phyloP scores from a whole-genome alignment of 176 grass and related monocot genomes.

The Canna indica region DNA sequence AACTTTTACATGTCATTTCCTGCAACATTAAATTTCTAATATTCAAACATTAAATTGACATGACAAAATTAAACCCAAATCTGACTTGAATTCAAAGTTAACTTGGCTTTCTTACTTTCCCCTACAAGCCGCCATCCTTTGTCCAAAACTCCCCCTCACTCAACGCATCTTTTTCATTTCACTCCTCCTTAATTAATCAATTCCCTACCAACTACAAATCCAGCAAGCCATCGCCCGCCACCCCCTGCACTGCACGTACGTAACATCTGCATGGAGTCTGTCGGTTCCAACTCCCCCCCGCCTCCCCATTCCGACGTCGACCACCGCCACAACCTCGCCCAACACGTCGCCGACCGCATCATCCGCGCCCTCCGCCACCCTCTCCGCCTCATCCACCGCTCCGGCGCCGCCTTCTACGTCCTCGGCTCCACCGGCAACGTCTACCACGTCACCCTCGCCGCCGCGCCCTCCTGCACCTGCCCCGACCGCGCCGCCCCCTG shows the following conservation, averaged over 20 bases:
- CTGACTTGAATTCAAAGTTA: not conserved
- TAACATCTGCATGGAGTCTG: not conserved
- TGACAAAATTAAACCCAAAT: too few relatives aligned
- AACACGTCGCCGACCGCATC: conserved; percentile 47
- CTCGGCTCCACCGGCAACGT: conserved; percentile 64
- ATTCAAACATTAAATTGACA: too few relatives aligned
- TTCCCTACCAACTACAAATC: too few relatives aligned
- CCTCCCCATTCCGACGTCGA: not conserved
- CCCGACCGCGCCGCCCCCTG: conserved; percentile 62
- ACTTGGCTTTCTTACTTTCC: not conserved
- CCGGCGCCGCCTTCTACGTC: conserved; percentile 12
- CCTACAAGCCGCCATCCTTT: not conserved
- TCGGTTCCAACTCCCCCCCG: not conserved
- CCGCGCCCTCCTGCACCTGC: conserved; percentile 66
- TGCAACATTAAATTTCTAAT: too few relatives aligned
- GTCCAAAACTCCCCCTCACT: not conserved
- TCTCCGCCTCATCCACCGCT: conserved; percentile 21
- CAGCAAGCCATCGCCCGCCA: too few relatives aligned
- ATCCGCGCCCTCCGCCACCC: conserved; percentile 31
- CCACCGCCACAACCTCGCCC: conserved; percentile 8
- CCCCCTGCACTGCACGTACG: not conserved
- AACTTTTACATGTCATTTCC: too few relatives aligned
- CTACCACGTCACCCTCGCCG: conserved; percentile 58
- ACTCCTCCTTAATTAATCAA: too few relatives aligned
- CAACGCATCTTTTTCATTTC: not conserved